Evolutionary conservation across 139 green algal genomes (phyloP).

Genomic region (Coelastrella sp.): DNA sequence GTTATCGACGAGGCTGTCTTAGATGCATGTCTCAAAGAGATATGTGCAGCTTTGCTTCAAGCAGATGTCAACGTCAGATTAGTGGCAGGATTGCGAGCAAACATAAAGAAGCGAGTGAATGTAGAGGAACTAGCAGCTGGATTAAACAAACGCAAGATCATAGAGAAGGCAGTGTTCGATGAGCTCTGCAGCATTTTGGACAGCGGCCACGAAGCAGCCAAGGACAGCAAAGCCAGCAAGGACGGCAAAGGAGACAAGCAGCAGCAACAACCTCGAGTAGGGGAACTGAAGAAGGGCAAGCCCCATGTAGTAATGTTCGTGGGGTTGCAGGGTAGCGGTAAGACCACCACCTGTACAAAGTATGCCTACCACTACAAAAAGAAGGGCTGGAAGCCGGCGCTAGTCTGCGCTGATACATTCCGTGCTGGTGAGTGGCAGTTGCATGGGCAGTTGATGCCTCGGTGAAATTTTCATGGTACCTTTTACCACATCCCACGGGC

Average conservation of each 20-base stretch:
- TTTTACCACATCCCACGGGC: too few relatives aligned
- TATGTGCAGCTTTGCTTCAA: slow-evolving; percentile 89
- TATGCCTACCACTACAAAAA: slow-evolving; percentile 96
- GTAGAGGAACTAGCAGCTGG: slow-evolving; percentile 87
- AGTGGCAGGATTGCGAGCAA: slow-evolving; percentile 77
- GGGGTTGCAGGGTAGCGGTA: slow-evolving; percentile 92
- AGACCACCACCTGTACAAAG: slow-evolving; percentile 99
- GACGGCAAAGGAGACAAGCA: slow-evolving; percentile 28
- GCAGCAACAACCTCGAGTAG: slow-evolving; percentile 30
- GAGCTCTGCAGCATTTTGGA: slow-evolving; percentile 91
- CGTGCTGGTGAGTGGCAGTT: slow-evolving; percentile 77
- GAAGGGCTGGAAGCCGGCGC: slow-evolving; percentile 96
- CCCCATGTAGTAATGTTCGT: slow-evolving; percentile 98
- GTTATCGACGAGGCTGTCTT: slow-evolving; percentile 95
- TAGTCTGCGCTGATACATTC: slow-evolving; percentile 99
- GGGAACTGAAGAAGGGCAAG: slow-evolving; percentile 89
- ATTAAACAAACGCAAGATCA: slow-evolving; percentile 94
- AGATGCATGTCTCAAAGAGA: slow-evolving; percentile 96
- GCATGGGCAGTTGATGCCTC: neutral
- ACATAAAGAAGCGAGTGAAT: slow-evolving; percentile 95
- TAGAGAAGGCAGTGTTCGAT: slow-evolving; percentile 96
- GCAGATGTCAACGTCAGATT: slow-evolving; percentile 51
- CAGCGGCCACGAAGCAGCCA: slow-evolving; percentile 68
- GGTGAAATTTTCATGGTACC: too few relatives aligned
- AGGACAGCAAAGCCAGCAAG: slow-evolving; percentile 61